Base-by-base conservation (phyloP, 805 yeast genomes). In the Kazachstania africana region DNA sequence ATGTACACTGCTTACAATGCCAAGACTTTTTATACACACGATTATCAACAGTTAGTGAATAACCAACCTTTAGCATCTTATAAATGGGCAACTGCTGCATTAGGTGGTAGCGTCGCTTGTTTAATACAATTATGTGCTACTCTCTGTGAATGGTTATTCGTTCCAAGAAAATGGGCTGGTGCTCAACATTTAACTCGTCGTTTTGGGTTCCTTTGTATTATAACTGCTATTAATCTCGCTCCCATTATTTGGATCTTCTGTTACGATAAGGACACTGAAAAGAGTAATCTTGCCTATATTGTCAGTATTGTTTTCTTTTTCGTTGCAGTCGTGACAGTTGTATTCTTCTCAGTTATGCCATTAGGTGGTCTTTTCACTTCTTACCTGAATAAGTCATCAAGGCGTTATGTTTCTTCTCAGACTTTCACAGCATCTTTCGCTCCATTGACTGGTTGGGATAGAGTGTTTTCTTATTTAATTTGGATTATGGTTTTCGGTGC, bases 141-240 rank as follows among this genome's bases (percentile, higher is more conserved):
- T 19, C 36, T 85, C 23, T 73, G 81, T 50, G 98, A 91, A 63
- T 88, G 95, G 95, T 66, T 76, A 55, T 93, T 85, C 50, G 97
- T 91, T 39, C 98, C 98, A 45, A 78, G 97, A 63, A 74, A 78
- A 47, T 91, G 97, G 97, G 94, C 97, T 23, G 98, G 99, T 62
- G 96, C 97, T 58, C 97, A 88, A 65, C 95, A 82, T 58, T 71
- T 91, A 55, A 65, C 84, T 24, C 83, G 95, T 63, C 78, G 98
- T 56, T 67, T 91, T 48, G 54, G 77, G 66, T 79, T 87, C 55
- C 60, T 88, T 55, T 44, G 78, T 33, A 42, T 72, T 32, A 72
- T 85, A 44, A 65, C 85, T 35, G 66, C 64, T 33, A 48, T 77
- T 40, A 91, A 88, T 60, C 65, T 88, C 53, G 93, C 78, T 45